phyloP scores from a whole-genome alignment of 768 basidiomycete genomes.

The Russula foetens region DNA sequence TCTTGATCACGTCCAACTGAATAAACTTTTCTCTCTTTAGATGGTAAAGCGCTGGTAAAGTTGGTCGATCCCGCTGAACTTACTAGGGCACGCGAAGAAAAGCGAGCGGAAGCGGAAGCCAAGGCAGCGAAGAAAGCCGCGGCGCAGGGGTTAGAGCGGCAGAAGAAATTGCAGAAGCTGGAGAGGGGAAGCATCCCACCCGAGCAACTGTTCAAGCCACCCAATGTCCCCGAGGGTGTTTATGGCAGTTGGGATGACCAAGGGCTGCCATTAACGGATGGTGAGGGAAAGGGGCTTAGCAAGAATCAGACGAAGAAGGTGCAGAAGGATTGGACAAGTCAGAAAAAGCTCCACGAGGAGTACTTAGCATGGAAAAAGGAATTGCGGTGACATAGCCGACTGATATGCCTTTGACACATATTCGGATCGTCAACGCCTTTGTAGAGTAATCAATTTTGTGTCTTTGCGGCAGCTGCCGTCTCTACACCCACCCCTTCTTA shows the following conservation, averaged over 20 bases:
- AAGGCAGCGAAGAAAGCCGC: constrained; percentile 78
- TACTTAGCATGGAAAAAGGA: constrained; percentile 47
- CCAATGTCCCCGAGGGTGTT: constrained; percentile 59
- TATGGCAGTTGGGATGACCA: constrained; percentile 80
- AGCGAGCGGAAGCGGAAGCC: constrained; percentile 62
- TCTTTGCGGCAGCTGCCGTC: constrained; percentile 9
- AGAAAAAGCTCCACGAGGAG: constrained; percentile 75
- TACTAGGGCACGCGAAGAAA: constrained; percentile 82
- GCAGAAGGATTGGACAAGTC: constrained; percentile 61
- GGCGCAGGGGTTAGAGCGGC: constrained; percentile 50
- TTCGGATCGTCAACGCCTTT: constrained; percentile 9
- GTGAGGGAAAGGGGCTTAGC: constrained; percentile 74
- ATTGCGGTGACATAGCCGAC: constrained; percentile 12
- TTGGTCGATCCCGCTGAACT: constrained; percentile 77
- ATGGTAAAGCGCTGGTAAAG: constrained; percentile 93
- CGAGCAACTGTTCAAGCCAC: constrained; percentile 75
- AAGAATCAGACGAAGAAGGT: constrained; percentile 76
- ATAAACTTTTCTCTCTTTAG: constrained; percentile 34
- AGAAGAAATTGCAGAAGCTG: constrained; percentile 67
- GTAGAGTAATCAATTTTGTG: neutral
- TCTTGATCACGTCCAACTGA: constrained; percentile 1
- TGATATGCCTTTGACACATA: constrained; percentile 9
- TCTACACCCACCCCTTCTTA: constrained; percentile 10
- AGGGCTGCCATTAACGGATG: constrained; percentile 82
- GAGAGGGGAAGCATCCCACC: constrained; percentile 78